Evolutionary conservation across 2,329 filamentous ascomycete genomes (phyloP).

Genomic region (Epichloe typhina): DNA sequence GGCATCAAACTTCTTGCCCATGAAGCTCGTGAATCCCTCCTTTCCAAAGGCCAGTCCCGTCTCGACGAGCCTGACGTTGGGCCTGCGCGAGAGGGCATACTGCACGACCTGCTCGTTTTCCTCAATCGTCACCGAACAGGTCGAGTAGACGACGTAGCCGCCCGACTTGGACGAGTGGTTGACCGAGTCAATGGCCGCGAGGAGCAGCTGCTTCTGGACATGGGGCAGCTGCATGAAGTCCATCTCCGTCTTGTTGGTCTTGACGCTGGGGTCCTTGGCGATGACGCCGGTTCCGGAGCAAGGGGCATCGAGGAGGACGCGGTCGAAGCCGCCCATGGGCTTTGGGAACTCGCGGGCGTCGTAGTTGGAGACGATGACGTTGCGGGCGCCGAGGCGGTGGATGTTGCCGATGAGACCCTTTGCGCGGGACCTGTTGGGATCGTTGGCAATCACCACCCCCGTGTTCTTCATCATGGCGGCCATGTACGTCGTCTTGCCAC

Average conservation of each 20-base stretch:
- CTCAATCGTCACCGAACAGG: conserved; percentile 86
- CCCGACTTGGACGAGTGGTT: conserved; percentile 87
- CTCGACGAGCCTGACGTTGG: conserved; percentile 87
- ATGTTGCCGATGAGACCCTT: conserved; percentile 98
- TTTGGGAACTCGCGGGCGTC: conserved; percentile 89
- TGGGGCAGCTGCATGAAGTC: conserved; percentile 92
- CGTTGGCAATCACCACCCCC: conserved; percentile 89
- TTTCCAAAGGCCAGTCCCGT: conserved; percentile 83
- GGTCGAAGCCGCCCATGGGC: conserved; percentile 90
- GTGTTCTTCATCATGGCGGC: conserved; percentile 65
- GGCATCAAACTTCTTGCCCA: conserved; percentile 82
- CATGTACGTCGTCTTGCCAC: conserved; percentile 36
- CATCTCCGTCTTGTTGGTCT: conserved; percentile 94
- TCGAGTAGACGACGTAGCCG: conserved; percentile 93
- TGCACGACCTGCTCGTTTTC: conserved; percentile 85
- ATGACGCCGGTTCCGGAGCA: conserved; percentile 97
- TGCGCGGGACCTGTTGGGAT: conserved; percentile 82
- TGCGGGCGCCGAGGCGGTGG: conserved; percentile 84
- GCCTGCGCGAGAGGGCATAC: conserved; percentile 80
- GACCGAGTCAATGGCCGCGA: conserved; percentile 88
- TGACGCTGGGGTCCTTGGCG: conserved; percentile 89
- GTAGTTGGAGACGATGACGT: conserved; percentile 91
- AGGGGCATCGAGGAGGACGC: conserved; percentile 85
- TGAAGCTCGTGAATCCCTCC: conserved; percentile 82
- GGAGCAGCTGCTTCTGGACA: conserved; percentile 83